A percentile compares a stretch with the other conserved stretches of the same genome.
phyloP scores from a whole-genome alignment of 2,329 filamentous ascomycete species.

The Colletotrichum cordylinicola region DNA sequence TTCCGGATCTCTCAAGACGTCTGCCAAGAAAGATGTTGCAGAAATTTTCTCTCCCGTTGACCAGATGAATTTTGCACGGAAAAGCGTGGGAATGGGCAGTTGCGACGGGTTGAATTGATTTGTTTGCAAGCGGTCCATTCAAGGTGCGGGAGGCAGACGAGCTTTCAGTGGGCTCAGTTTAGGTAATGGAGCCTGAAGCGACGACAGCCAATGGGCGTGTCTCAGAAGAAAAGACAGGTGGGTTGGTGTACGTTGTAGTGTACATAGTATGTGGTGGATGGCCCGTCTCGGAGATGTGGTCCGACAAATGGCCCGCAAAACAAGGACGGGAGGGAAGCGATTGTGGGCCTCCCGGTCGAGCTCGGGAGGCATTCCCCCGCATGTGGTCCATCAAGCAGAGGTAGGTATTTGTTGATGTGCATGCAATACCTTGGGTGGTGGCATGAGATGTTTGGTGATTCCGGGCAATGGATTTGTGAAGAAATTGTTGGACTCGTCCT shows the following conservation, averaged over 20 bases:
- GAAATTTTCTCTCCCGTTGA: background rate
- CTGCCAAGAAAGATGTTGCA: background rate
- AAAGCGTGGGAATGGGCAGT: background rate
- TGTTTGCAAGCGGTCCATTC: conserved; percentile 6
- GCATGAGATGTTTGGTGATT: background rate
- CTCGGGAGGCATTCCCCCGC: conserved; percentile 13
- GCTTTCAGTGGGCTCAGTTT: background rate
- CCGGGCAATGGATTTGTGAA: background rate
- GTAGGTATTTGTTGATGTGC: background rate
- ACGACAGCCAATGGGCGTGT: background rate
- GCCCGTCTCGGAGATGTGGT: conserved; percentile 9
- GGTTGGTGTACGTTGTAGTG: background rate
- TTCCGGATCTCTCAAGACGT: background rate
- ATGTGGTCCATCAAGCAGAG: background rate
- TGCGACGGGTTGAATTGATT: background rate
- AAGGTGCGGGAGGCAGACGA: background rate
- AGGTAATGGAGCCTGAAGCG: background rate
- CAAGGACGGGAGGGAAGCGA: background rate
- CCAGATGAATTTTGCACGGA: background rate
- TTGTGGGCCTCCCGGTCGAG: background rate
- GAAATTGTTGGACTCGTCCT: background rate
- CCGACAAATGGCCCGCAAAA: conserved; percentile 15
- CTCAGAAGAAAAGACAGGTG: background rate
- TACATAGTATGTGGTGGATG: no score
- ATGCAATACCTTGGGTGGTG: background rate